Percentiles rank a stretch among this genome's conserved stretches.
phyloP scores from a whole-genome alignment of 495 filamentous ascomycete species.

The Xeromyces bisporus region DNA sequence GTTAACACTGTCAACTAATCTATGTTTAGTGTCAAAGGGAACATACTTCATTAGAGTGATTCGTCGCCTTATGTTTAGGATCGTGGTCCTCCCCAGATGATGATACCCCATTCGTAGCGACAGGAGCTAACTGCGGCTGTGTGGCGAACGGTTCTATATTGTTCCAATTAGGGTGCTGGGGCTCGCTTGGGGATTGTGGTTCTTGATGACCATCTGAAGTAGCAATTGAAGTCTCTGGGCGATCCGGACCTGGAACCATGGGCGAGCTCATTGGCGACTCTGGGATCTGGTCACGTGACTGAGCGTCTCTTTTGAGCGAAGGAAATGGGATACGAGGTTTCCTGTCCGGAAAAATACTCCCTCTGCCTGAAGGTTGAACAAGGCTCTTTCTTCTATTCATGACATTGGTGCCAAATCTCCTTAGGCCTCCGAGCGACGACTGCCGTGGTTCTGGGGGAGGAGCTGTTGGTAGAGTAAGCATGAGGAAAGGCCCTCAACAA shows the following conservation, averaged over 20 bases:
- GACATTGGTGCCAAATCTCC: conserved; percentile 68
- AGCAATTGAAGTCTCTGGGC: conserved; percentile 22
- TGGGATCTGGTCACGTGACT: conserved; percentile 25
- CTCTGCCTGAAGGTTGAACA: conserved; percentile 17
- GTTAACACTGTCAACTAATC: conserved; percentile 2
- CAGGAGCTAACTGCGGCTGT: conserved; percentile 7
- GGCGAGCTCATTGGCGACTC: conserved; percentile 21
- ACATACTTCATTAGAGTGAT: conserved; percentile 13
- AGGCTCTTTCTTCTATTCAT: conserved; percentile 44
- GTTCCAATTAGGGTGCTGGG: conserved; percentile 12
- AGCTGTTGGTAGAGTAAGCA: neutral
- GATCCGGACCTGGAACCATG: conserved; percentile 13
- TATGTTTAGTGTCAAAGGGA: no score
- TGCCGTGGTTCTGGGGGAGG: conserved; percentile 19
- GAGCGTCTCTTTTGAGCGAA: conserved; percentile 34
- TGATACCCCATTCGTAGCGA: conserved; percentile 16
- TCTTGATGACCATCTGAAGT: conserved; percentile 15
- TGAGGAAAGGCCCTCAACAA: neutral
- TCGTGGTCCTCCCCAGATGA: conserved; percentile 8
- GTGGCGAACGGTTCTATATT: conserved; percentile 10
- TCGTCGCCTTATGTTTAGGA: conserved; percentile 6
- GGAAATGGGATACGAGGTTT: conserved; percentile 30
- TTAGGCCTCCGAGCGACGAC: conserved; percentile 35
- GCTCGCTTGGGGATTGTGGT: conserved; percentile 17
- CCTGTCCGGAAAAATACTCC: conserved; percentile 29